These are phyloP conservation scores for Podospora bellae-mahoneyi DNA, from an alignment of 495 filamentous ascomycete species.

Conservation along the genomic window DNA sequence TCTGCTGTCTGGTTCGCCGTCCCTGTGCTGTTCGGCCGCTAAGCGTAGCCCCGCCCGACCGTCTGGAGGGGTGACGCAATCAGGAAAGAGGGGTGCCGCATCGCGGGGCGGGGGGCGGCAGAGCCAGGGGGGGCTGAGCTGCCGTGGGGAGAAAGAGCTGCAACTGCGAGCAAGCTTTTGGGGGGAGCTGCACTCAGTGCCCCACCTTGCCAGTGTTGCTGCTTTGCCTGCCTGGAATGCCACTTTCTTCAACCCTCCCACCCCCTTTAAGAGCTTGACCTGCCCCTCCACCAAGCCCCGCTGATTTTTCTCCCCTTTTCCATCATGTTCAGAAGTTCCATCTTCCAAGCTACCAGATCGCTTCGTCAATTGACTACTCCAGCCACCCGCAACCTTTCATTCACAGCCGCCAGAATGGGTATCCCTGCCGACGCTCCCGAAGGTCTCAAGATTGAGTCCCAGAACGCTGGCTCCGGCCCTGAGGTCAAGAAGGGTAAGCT, in stretches of 20 bases:
- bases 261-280: constrained; percentile 12
- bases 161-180: background rate
- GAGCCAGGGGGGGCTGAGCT: background rate
- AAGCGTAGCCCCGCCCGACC: background rate
- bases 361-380: constrained; percentile 18
- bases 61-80: background rate
- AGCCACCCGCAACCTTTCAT: constrained; percentile 3
- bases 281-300: constrained; percentile 5
- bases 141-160: background rate
- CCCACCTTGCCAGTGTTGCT: background rate
- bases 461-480: constrained; percentile 24
- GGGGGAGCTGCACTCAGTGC: background rate
- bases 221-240: background rate
- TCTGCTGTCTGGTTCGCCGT: background rate
- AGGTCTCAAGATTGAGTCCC: constrained; percentile 31
- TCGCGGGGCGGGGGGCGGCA: background rate
- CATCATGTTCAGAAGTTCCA: background rate
- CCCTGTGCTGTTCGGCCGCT: background rate
- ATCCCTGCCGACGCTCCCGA: constrained; percentile 25
- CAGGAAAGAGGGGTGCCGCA: background rate
- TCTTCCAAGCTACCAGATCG: constrained; percentile 11
- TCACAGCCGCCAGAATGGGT: constrained; percentile 28
- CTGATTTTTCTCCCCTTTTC: constrained; percentile 15
- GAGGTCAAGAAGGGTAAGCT: constrained; percentile 33
- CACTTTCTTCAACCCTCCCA: background rate